Conservation (phyloP, 2,329 filamentous ascomycete genomes). For the Diaporthe sp. region DNA sequence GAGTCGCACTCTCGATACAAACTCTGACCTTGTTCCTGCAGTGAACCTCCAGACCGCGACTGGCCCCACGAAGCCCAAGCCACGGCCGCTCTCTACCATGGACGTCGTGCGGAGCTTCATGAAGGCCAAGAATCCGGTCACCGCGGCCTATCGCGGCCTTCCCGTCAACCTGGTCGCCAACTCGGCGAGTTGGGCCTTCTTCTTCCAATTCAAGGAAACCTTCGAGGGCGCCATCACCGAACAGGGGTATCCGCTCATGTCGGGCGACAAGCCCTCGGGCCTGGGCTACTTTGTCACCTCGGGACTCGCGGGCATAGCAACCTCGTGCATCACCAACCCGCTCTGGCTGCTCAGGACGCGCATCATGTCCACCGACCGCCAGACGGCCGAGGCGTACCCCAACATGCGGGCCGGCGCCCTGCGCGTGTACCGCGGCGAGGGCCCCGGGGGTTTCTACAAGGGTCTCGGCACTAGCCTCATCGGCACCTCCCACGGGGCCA, state of each 20-base stretch:
- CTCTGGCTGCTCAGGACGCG: conserved; percentile 99
- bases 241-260: conserved; percentile 47
- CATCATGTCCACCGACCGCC: conserved; percentile 89
- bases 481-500: conserved; percentile 90
- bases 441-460: conserved; percentile 85
- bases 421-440: conserved; percentile 79
- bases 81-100: conserved; percentile 61
- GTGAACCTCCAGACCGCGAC: conserved; percentile 62
- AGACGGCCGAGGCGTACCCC: conserved; percentile 83
- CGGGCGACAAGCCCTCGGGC: conserved; percentile 61
- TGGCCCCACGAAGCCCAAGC: conserved; percentile 52
- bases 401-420: conserved; percentile 80
- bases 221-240: conserved; percentile 63
- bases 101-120: conserved; percentile 66
- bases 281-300: conserved; percentile 87
- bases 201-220: conserved; percentile 83
- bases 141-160: conserved; percentile 88
- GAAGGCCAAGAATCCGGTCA: conserved; percentile 68
- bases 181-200: conserved; percentile 89
- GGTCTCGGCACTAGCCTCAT: conserved; percentile 87
- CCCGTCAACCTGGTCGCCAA: conserved; percentile 94
- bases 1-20: neutral
- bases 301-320: conserved; percentile 77
- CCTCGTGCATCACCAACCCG: conserved; percentile 89
- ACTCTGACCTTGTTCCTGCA: conserved; percentile 44